phyloP scores from a whole-genome alignment of 1,139 yeast genomes.

The Blastobotrys niveus region DNA sequence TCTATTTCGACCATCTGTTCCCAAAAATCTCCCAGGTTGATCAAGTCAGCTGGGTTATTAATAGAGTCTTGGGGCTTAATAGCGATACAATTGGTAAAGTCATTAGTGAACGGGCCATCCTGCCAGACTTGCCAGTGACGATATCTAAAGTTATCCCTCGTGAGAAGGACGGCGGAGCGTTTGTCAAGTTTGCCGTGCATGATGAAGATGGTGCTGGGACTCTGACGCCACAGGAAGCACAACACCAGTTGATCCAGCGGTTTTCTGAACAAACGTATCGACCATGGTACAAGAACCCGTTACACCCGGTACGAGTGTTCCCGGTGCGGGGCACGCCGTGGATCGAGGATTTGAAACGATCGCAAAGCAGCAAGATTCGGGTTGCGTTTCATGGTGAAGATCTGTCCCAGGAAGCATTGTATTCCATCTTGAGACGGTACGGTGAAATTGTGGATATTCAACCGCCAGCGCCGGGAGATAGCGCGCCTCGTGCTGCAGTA shows the following conservation, averaged over 20 bases:
- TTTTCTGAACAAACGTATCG: conserved; percentile 20
- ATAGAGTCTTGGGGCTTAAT: conserved; percentile 14
- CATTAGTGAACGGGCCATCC: conserved; percentile 38
- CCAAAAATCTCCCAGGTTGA: conserved; percentile 24
- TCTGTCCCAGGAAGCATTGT: conserved; percentile 77
- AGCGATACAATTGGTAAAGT: conserved; percentile 14
- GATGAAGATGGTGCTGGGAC: too few relatives aligned
- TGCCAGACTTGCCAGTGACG: conserved; percentile 39
- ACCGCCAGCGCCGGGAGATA: conserved; percentile 48
- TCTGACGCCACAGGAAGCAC: conserved; percentile 11
- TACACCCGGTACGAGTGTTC: conserved; percentile 46
- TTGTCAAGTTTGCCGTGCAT: conserved; percentile 54
- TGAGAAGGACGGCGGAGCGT: conserved; percentile 88
- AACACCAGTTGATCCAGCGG: conserved; percentile 20
- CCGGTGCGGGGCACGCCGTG: conserved; percentile 91
- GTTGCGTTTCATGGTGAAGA: conserved; percentile 70
- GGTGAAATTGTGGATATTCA: conserved; percentile 74
- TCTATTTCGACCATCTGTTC: conserved; percentile 34
- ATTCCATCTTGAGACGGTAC: conserved; percentile 76
- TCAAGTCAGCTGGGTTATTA: conserved; percentile 14
- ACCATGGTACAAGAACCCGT: conserved; percentile 32
- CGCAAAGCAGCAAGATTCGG: conserved; percentile 57
- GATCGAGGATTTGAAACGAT: conserved; percentile 86
- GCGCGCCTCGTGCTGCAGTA: conserved; percentile 46
- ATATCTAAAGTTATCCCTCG: conserved; percentile 55